phyloP scores from a whole-genome alignment of 495 filamentous ascomycete species.

The Xylaria telfairii region DNA sequence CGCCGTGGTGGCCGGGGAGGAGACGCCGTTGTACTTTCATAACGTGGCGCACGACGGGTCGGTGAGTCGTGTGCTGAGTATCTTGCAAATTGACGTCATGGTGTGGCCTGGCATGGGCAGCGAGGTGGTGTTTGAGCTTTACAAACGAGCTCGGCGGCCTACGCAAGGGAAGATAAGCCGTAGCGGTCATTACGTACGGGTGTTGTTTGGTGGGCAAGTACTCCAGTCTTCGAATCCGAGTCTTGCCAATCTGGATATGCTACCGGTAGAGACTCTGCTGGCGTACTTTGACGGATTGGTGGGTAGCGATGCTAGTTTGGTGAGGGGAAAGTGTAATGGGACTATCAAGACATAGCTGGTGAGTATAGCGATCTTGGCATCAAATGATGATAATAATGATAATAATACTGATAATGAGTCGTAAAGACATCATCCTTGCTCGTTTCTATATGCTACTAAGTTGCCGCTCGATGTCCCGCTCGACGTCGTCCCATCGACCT shows the following conservation, averaged over 20 bases:
- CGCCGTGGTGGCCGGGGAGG: slow-evolving; percentile 44
- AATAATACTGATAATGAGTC: background rate
- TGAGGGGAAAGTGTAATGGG: slow-evolving; percentile 42
- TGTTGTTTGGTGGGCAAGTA: slow-evolving; percentile 68
- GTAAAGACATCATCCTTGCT: slow-evolving; percentile 15
- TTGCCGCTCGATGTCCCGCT: slow-evolving; percentile 40
- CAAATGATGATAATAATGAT: background rate
- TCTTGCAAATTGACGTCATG: slow-evolving; percentile 72
- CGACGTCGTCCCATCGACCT: slow-evolving; percentile 72
- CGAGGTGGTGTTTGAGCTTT: slow-evolving; percentile 73
- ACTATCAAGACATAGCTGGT: slow-evolving; percentile 26
- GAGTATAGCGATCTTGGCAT: background rate
- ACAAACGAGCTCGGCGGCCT: slow-evolving; percentile 36
- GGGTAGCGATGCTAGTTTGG: slow-evolving; percentile 55
- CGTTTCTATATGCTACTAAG: slow-evolving; percentile 9
- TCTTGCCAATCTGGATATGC: slow-evolving; percentile 66
- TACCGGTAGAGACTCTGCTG: slow-evolving; percentile 62
- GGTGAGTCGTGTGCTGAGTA: slow-evolving; percentile 62
- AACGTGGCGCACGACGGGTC: slow-evolving; percentile 76
- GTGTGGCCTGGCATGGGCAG: slow-evolving; percentile 78
- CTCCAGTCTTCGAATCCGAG: slow-evolving; percentile 63
- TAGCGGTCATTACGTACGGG: slow-evolving; percentile 55
- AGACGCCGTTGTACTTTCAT: slow-evolving; percentile 61
- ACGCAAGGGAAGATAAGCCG: background rate
- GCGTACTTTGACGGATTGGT: slow-evolving; percentile 70